phyloP scores from a whole-genome alignment of 352 stramenopile genomes.

The Pythium oligandrum region DNA sequence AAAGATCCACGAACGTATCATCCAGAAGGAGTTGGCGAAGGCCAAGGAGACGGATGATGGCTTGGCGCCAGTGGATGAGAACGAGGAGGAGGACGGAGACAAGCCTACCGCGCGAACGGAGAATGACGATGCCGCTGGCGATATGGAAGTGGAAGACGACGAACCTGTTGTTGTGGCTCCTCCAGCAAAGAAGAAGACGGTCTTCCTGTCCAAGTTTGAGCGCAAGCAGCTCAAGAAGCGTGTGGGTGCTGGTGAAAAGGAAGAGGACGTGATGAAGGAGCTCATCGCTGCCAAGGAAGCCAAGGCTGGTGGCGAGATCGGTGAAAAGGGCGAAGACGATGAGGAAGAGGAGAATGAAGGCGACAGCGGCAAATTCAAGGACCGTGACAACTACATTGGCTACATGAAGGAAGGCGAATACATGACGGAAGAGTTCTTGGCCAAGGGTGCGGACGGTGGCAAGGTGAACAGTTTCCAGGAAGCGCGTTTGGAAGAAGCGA shows the following conservation, averaged over 20 bases:
- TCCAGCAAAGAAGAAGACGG: constrained; percentile 47
- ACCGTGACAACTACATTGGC: constrained; percentile 83
- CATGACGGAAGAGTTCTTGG: constrained; percentile 68
- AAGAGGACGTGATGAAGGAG: constrained; percentile 69
- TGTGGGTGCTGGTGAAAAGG: constrained; percentile 62
- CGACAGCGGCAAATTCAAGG: constrained; percentile 40
- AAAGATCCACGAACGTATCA: constrained; percentile 80
- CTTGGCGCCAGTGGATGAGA: constrained; percentile 18
- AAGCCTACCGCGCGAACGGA: not conserved
- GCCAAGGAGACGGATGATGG: constrained; percentile 27
- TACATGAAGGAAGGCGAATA: constrained; percentile 81
- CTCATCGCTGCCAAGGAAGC: constrained; percentile 42
- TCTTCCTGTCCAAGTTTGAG: constrained; percentile 92
- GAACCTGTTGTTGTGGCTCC: not conserved
- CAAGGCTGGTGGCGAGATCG: constrained; percentile 9
- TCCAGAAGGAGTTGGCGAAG: constrained; percentile 68
- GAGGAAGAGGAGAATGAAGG: constrained; percentile 13
- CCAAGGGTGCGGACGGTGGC: constrained; percentile 67
- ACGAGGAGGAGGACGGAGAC: constrained; percentile 18
- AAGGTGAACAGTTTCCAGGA: constrained; percentile 79
- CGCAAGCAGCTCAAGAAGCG: constrained; percentile 93
- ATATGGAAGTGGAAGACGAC: constrained; percentile 6
- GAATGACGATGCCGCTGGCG: constrained; percentile 11
- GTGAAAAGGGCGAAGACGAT: constrained; percentile 23
- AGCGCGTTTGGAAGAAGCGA: constrained; percentile 91